Percentiles rank a stretch among this genome's conserved stretches.
Evolutionary conservation across 192 early-diverging fungal species (phyloP).

Genomic region (Chytriomyces hyalinus): DNA sequence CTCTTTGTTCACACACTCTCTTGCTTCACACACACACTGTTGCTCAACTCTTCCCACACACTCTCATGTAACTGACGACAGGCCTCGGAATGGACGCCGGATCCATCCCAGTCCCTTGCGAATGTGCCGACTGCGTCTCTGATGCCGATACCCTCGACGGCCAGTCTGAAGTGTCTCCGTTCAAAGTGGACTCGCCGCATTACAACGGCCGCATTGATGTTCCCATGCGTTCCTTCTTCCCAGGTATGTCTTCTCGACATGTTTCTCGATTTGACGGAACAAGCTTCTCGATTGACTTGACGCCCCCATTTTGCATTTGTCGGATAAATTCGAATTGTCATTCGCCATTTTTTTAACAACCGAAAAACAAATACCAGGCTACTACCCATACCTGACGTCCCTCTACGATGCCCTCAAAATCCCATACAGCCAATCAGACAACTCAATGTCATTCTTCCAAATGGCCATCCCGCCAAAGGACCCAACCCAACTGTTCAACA

Average conservation of each 20-base stretch:
- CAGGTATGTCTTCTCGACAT: constrained; percentile 29
- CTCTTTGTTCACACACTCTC: constrained; percentile 33
- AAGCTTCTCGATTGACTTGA: too few relatives aligned
- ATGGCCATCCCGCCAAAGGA: background rate
- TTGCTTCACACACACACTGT: too few relatives aligned
- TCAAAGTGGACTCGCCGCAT: background rate
- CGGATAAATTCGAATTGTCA: background rate
- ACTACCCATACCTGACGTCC: constrained; percentile 48
- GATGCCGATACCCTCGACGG: constrained; percentile 6
- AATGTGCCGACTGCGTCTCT: constrained; percentile 22
- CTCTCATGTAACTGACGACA: too few relatives aligned
- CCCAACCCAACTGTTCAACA: constrained; percentile 13
- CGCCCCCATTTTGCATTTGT: too few relatives aligned
- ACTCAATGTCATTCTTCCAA: constrained; percentile 50
- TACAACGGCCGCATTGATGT: constrained; percentile 53
- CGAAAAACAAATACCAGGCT: constrained; percentile 20
- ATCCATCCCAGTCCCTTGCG: constrained; percentile 39
- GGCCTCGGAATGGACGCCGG: constrained; percentile 55
- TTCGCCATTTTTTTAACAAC: background rate
- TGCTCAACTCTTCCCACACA: too few relatives aligned
- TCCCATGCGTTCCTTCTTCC: constrained; percentile 61
- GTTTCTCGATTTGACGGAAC: too few relatives aligned
- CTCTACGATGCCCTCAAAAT: constrained; percentile 49
- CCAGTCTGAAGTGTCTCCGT: background rate
- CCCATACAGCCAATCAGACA: constrained; percentile 38